Base-by-base conservation (phyloP, 495 filamentous ascomycete genomes). In the Tetracladium setigerum region DNA sequence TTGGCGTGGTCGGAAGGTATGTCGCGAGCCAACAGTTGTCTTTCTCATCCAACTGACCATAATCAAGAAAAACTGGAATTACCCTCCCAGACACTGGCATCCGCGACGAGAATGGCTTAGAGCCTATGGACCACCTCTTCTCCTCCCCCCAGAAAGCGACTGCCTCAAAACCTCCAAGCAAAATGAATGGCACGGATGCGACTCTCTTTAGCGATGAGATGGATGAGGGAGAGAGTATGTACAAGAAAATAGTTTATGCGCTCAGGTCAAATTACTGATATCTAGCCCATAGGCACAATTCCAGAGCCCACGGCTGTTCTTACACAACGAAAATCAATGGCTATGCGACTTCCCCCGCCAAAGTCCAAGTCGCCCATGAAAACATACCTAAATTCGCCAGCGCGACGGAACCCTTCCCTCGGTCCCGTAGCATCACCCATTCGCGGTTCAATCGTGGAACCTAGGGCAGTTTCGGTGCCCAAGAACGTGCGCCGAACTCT, bases 31-130 rank as follows among this genome's bases (percentile, higher is more conserved):
- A 2, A 16, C n/a, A 13, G 1, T 32, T 14, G 13, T 11, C 19
- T 34, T 14, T 10, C n/a, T 16, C 1, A 22, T 41, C 16, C 13
- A 31, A 24, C 42, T 57, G 35, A 57, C 32, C 0, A 12, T 0
- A 13, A 5, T 8, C 30, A 24, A 61, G 58, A 34, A 78, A 91
- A 76, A 98, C 92, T 8, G 92, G 92, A 17, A 72, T 94, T 27
- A 85, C 79, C 1, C 63, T 98, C 22, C 76, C 78, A 59, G 88
- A 96, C 65, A 77, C 73, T 44, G 87, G 87, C 34, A 67, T 84
- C 43, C 83, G 88, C 66, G 89, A 97, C 67, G 92, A 89, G 60
- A 70, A 95, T 73, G 92, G 94, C 63, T 77, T 98, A 66, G 89
- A 97, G 62, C 80, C 81, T 30, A 73, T 95, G 44, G 84, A 87